Conservation (phyloP, 306 rosid genomes). For the Potentilla sterilis region DNA sequence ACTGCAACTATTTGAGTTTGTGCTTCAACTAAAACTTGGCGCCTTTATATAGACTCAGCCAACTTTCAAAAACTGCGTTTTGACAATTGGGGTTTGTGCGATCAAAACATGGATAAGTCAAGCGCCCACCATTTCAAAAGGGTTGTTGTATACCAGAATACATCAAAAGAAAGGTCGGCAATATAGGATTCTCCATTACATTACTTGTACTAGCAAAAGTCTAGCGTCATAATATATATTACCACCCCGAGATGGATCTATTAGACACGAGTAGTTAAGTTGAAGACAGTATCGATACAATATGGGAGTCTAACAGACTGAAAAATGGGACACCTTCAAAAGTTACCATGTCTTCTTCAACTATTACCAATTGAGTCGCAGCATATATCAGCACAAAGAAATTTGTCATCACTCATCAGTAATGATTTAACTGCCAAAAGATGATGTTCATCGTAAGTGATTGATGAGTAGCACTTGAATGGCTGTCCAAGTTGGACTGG, state of each 20-base stretch:
- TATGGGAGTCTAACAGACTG: neutral
- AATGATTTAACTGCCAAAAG: neutral
- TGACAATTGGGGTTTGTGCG: neutral
- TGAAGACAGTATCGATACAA: neutral
- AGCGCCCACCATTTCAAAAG: conserved; percentile 6
- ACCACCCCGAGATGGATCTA: neutral
- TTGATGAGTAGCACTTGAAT: neutral
- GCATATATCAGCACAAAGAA: neutral
- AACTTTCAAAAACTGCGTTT: neutral
- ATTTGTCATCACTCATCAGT: neutral
- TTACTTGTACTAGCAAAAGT: neutral
- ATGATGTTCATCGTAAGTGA: neutral
- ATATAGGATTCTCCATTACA: neutral
- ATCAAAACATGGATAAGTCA: neutral
- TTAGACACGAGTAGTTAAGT: neutral
- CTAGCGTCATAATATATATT: neutral
- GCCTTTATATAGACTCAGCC: conserved; percentile 19
- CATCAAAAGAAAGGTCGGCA: neutral
- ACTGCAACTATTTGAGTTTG: neutral
- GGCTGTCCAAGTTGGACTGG: conserved; percentile 22
- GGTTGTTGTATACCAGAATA: neutral
- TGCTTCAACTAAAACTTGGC: conserved; percentile 8
- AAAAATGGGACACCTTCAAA: neutral
- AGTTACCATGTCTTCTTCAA: neutral
- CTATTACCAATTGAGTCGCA: neutral